A percentile compares a stretch with the other conserved stretches of the same genome.
These are phyloP conservation scores for Cystobasidium tubakii DNA, from an alignment of 768 basidiomycete species.

Conservation along the genomic window DNA sequence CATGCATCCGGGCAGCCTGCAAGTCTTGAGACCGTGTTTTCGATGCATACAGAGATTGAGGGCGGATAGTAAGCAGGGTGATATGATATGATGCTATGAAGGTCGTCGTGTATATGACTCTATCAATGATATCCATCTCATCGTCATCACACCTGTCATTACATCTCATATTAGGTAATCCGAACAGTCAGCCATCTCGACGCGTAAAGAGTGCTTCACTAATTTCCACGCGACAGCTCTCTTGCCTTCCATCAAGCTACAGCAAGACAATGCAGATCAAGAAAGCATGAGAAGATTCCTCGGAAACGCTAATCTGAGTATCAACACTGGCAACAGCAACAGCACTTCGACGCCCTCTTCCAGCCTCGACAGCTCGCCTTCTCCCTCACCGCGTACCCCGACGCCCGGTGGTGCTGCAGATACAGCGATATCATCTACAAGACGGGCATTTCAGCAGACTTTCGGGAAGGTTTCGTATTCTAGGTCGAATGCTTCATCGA, in stretches of 20 bases:
- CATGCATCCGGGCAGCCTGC: too few relatives aligned
- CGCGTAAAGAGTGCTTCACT: too few relatives aligned
- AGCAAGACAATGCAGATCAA: background rate
- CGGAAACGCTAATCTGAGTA: background rate
- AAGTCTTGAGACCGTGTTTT: too few relatives aligned
- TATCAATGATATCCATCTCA: too few relatives aligned
- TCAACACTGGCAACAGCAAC: background rate
- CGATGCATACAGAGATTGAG: too few relatives aligned
- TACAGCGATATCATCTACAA: constrained; percentile 6
- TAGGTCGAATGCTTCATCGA: background rate
- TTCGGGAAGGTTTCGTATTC: constrained; percentile 16
- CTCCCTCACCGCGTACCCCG: background rate
- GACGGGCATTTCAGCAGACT: constrained; percentile 13
- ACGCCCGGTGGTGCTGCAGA: background rate
- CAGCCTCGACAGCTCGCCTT: background rate
- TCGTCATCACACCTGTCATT: too few relatives aligned
- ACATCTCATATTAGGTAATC: too few relatives aligned
- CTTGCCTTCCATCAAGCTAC: background rate
- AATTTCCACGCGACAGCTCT: background rate
- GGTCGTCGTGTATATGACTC: too few relatives aligned
- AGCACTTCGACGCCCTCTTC: background rate
- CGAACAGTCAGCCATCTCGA: too few relatives aligned
- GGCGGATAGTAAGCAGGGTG: too few relatives aligned
- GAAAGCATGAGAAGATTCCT: background rate
- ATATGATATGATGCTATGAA: too few relatives aligned